These are phyloP conservation scores for Tilletia caries DNA, from an alignment of 1,284 basidiomycete genomes.

Conservation along the genomic window DNA sequence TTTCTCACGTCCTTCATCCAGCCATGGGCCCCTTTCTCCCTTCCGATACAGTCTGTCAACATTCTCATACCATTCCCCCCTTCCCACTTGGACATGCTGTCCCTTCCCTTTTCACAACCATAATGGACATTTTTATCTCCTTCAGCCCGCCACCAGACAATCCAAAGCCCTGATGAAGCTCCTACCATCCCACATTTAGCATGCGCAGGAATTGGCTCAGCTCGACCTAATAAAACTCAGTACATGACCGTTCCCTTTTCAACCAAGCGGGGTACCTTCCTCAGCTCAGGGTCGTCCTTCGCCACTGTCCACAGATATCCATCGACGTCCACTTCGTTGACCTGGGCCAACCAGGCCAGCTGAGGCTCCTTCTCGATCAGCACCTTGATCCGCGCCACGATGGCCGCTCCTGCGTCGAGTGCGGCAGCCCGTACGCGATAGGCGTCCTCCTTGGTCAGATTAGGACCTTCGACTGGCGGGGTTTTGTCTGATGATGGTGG, in stretches of 20 bases:
- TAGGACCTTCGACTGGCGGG: conserved; percentile 21
- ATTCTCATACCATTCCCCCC: no score
- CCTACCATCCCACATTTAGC: no score
- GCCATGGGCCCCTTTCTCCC: no score
- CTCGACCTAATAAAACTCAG: no score
- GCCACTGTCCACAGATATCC: conserved; percentile 48
- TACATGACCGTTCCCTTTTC: conserved; percentile 35
- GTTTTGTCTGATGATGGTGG: not conserved
- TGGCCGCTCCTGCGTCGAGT: conserved; percentile 30
- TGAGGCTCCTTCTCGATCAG: conserved; percentile 17
- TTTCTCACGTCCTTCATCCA: no score
- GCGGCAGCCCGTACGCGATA: conserved; percentile 41
- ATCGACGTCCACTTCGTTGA: conserved; percentile 47
- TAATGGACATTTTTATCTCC: no score
- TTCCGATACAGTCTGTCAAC: no score
- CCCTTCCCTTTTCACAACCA: no score
- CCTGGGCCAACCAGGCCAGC: conserved; percentile 23
- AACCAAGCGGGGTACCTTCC: conserved; percentile 38
- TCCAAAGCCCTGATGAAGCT: no score
- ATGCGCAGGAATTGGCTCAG: no score
- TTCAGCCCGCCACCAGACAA: no score
- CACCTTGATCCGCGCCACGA: conserved; percentile 29
- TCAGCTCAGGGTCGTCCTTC: conserved; percentile 35
- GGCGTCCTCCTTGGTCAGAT: conserved; percentile 31
- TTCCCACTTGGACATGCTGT: no score